Evolutionary conservation across 768 basidiomycete genomes (phyloP).

Genomic region (Clathrus columnatus): DNA sequence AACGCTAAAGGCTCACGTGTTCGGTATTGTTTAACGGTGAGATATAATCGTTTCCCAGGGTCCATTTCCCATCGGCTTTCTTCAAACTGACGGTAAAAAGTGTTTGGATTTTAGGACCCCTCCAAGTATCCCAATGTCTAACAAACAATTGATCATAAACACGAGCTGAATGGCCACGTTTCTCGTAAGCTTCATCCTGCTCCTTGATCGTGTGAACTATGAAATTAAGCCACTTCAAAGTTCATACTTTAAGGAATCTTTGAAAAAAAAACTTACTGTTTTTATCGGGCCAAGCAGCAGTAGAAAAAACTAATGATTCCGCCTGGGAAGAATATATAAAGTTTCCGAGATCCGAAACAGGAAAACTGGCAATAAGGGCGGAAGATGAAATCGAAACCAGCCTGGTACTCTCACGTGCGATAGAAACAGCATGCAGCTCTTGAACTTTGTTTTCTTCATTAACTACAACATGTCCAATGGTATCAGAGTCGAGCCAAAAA

Average conservation of each 20-base stretch:
- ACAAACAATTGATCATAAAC: constrained; percentile 64
- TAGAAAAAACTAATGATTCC: constrained; percentile 74
- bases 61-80: constrained; percentile 42
- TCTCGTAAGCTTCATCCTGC: constrained; percentile 64
- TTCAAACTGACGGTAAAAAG: constrained; percentile 61
- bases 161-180: constrained; percentile 61
- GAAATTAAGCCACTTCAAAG: constrained; percentile 15
- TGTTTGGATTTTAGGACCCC: constrained; percentile 57
- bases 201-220: constrained; percentile 50
- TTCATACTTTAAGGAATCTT: constrained; percentile 19
- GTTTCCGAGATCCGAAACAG: constrained; percentile 50
- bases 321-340: constrained; percentile 55
- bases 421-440: constrained; percentile 50
- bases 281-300: constrained; percentile 70
- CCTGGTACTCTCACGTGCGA: constrained; percentile 32
- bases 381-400: constrained; percentile 23
- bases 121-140: constrained; percentile 76
- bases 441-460: constrained; percentile 41
- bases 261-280: constrained; percentile 24
- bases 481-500: constrained; percentile 70
- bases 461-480: constrained; percentile 59
- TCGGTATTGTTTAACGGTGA: constrained; percentile 59
- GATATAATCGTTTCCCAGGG: constrained; percentile 40
- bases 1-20: constrained; percentile 42
- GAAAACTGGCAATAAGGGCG: constrained; percentile 51